Conservation (phyloP, 2,329 filamentous ascomycete genomes). For the Calonectria multiphialidica region DNA sequence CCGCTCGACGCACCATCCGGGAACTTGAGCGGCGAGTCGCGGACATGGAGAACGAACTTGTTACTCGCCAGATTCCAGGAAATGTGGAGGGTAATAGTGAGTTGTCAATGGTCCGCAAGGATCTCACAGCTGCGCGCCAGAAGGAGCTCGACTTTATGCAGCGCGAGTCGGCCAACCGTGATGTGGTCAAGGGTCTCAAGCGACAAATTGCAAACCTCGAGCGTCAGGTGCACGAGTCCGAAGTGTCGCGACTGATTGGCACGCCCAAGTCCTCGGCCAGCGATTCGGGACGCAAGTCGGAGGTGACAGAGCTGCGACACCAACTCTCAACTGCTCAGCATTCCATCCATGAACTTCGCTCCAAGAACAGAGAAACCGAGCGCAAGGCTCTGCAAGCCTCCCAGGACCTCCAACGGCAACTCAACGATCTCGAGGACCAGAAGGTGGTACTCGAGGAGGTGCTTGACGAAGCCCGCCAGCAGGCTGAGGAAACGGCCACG, state of each 20-base stretch:
- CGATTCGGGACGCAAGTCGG: slow-evolving; percentile 66
- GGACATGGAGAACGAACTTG: slow-evolving; percentile 62
- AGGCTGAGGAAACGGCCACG: slow-evolving; percentile 60
- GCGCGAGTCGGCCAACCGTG: slow-evolving; percentile 74
- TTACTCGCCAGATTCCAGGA: slow-evolving; percentile 47
- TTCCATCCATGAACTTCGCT: slow-evolving; percentile 66
- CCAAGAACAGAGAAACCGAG: slow-evolving; percentile 64
- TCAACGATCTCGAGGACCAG: slow-evolving; percentile 70
- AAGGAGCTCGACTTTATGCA: slow-evolving; percentile 75
- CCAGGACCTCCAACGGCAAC: slow-evolving; percentile 64
- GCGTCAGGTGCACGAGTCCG: slow-evolving; percentile 73
- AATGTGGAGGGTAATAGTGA: slow-evolving; percentile 62
- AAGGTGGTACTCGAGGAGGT: slow-evolving; percentile 70
- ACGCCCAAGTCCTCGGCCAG: slow-evolving; percentile 61
- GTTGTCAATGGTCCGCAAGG: slow-evolving; percentile 71
- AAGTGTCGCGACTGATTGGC: slow-evolving; percentile 62
- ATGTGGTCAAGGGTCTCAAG: slow-evolving; percentile 72
- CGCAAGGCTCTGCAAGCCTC: slow-evolving; percentile 55
- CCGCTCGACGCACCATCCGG: slow-evolving; percentile 72
- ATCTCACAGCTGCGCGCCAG: slow-evolving; percentile 73
- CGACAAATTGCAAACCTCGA: slow-evolving; percentile 76
- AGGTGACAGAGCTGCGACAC: slow-evolving; percentile 69
- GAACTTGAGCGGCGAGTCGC: slow-evolving; percentile 74
- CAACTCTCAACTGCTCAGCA: slow-evolving; percentile 72
- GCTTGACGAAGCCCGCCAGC: slow-evolving; percentile 65